Evolutionary conservation across 768 basidiomycete species (phyloP).

Genomic region (Exidia glandulosa): DNA sequence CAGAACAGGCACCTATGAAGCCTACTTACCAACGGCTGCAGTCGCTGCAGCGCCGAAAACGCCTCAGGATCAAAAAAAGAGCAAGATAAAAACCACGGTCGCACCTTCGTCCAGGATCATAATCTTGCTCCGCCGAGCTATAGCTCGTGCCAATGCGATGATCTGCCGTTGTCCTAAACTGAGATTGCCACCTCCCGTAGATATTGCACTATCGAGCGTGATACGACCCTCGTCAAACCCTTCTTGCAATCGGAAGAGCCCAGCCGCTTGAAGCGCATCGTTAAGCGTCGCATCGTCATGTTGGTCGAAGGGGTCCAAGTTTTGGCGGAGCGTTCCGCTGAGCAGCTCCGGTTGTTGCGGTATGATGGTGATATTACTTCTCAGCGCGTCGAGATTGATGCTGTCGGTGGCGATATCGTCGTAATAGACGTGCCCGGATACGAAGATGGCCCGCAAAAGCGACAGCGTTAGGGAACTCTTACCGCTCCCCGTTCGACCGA

Average conservation of each 20-base stretch:
- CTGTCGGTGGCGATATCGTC: constrained; percentile 21
- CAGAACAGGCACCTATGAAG: too few relatives aligned
- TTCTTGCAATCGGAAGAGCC: constrained; percentile 1
- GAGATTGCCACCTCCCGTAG: constrained; percentile 27
- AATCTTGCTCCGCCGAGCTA: constrained; percentile 9
- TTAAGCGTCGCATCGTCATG: constrained; percentile 8
- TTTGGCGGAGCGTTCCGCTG: constrained; percentile 6
- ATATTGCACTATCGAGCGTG: constrained; percentile 20
- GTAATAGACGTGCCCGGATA: constrained; percentile 13
- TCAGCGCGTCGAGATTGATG: constrained; percentile 47
- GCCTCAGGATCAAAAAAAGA: too few relatives aligned
- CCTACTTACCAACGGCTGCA: constrained; percentile 6
- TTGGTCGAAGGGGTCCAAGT: constrained; percentile 8
- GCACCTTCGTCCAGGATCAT: constrained; percentile 10
- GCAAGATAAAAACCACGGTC: constrained; percentile 9
- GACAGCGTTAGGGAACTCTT: constrained; percentile 17
- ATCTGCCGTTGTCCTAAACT: constrained; percentile 33
- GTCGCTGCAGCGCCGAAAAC: constrained; percentile 15
- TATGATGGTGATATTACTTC: constrained; percentile 51
- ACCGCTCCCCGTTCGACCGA: constrained; percentile 19
- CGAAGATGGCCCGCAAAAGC: constrained; percentile 20
- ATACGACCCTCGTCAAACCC: constrained; percentile 10
- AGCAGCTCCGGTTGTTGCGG: constrained; percentile 16
- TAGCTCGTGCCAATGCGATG: constrained; percentile 25
- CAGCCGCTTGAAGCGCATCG: constrained; percentile 6